Percentiles rank a stretch among this genome's conserved stretches.
phyloP scores from a whole-genome alignment of 495 filamentous ascomycete species.

The Ascodesmis nigricans region DNA sequence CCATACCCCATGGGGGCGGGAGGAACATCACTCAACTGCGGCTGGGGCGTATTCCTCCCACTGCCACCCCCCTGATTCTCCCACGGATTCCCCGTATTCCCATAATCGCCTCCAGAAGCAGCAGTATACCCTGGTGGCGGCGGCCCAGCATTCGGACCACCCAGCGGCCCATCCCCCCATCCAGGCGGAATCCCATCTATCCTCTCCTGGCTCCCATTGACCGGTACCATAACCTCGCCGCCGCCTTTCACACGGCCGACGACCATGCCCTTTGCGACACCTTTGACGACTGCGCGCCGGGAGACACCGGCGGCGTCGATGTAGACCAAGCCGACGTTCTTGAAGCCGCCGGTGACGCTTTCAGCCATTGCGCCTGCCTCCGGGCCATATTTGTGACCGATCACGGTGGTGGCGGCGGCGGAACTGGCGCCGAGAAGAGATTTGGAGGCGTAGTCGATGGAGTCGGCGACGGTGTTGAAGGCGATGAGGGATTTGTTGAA shows the following conservation, averaged over 20 bases:
- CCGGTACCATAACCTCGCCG: conserved; percentile 68
- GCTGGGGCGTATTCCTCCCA: too few relatives aligned
- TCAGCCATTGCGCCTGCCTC: conserved; percentile 58
- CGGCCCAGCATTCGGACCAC: conserved; percentile 9
- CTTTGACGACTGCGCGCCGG: conserved; percentile 67
- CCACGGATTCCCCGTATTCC: too few relatives aligned
- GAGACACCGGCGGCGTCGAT: conserved; percentile 88
- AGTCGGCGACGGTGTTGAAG: conserved; percentile 85
- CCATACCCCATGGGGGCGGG: too few relatives aligned
- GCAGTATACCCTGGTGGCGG: conserved; percentile 4
- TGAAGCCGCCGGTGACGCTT: conserved; percentile 61
- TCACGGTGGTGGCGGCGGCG: conserved; percentile 54
- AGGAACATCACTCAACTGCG: too few relatives aligned
- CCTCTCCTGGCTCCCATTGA: conserved; percentile 48
- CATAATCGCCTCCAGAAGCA: too few relatives aligned
- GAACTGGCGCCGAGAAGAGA: conserved; percentile 51
- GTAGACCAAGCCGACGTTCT: conserved; percentile 94
- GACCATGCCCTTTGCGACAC: conserved; percentile 95
- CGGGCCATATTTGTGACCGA: conserved; percentile 60
- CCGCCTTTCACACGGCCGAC: conserved; percentile 67
- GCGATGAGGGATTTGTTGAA: conserved; percentile 91
- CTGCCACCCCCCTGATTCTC: too few relatives aligned
- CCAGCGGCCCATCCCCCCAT: conserved; percentile 9
- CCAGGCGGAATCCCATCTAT: conserved; percentile 24
- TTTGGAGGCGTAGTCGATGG: conserved; percentile 63